Conservation (phyloP, 2,329 filamentous ascomycete species). For the Cercospora sesami region DNA sequence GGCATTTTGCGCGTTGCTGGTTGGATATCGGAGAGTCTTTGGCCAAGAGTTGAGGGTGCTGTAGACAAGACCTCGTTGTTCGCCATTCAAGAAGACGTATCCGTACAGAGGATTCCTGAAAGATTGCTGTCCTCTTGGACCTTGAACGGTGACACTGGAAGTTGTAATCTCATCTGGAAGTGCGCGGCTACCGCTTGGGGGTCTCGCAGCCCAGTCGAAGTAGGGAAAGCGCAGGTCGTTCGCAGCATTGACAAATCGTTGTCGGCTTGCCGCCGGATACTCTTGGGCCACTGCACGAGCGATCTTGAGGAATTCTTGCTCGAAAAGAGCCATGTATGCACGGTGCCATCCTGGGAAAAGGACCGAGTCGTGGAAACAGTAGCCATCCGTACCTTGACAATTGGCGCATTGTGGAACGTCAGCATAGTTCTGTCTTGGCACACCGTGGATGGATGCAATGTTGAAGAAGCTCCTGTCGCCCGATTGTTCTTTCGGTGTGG, state of each 20-base stretch:
- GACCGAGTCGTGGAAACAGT: conserved; percentile 33
- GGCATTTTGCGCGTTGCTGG: conserved; percentile 25
- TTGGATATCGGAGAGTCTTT: conserved; percentile 31
- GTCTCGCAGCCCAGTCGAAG: conserved; percentile 35
- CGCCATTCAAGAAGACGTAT: conserved; percentile 29
- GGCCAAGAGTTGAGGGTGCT: conserved; percentile 28
- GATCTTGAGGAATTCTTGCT: conserved; percentile 32
- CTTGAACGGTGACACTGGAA: conserved; percentile 27
- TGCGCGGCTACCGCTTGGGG: conserved; percentile 15
- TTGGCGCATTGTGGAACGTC: conserved; percentile 25
- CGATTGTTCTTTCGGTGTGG: conserved; percentile 9
- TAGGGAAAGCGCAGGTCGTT: conserved; percentile 31
- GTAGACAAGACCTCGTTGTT: conserved; percentile 25
- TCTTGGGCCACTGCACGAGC: conserved; percentile 24
- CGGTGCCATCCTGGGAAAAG: conserved; percentile 36
- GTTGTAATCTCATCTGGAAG: conserved; percentile 30
- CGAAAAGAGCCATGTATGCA: conserved; percentile 33
- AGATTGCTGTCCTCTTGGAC: conserved; percentile 25
- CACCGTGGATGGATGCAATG: conserved; percentile 33
- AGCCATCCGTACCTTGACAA: conserved; percentile 29
- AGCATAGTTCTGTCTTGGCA: conserved; percentile 30
- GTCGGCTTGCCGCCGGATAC: conserved; percentile 19
- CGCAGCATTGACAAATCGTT: conserved; percentile 27
- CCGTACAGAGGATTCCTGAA: conserved; percentile 35
- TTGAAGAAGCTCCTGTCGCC: conserved; percentile 23